phyloP scores from a whole-genome alignment of 2,329 filamentous ascomycete species.

The Penicillium fuscoglaucum region DNA sequence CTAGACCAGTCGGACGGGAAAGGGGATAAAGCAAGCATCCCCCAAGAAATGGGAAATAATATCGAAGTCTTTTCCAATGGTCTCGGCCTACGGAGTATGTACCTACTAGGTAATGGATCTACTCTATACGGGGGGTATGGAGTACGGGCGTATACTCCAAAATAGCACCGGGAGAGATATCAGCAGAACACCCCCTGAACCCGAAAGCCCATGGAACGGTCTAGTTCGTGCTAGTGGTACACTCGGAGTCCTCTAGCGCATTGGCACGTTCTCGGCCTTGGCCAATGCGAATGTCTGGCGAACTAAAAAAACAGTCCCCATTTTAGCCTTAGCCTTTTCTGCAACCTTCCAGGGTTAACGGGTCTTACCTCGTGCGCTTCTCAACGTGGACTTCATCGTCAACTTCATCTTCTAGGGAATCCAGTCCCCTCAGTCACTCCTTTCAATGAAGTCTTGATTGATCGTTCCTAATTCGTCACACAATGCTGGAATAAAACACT shows the following conservation, averaged over 20 bases:
- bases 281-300: neutral
- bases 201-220: constrained; percentile 22
- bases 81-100: too few relatives aligned
- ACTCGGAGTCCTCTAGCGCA: neutral
- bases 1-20: neutral
- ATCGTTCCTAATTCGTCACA: neutral
- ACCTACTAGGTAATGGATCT: neutral
- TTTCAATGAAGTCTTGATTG: neutral
- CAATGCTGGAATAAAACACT: neutral
- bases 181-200: neutral
- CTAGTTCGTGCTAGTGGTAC: constrained; percentile 25
- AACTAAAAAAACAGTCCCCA: neutral
- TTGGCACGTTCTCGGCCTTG: constrained; percentile 17
- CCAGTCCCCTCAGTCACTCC: neutral
- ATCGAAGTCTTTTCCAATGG: too few relatives aligned
- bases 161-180: neutral
- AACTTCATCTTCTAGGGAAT: neutral
- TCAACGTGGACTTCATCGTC: neutral
- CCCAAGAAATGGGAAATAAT: too few relatives aligned
- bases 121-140: neutral
- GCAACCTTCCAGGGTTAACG: neutral
- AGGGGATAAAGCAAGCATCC: neutral
- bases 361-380: neutral
- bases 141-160: too few relatives aligned
- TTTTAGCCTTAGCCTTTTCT: neutral